Base-by-base conservation (phyloP, 495 filamentous ascomycete genomes). In the Viridothelium virens region DNA sequence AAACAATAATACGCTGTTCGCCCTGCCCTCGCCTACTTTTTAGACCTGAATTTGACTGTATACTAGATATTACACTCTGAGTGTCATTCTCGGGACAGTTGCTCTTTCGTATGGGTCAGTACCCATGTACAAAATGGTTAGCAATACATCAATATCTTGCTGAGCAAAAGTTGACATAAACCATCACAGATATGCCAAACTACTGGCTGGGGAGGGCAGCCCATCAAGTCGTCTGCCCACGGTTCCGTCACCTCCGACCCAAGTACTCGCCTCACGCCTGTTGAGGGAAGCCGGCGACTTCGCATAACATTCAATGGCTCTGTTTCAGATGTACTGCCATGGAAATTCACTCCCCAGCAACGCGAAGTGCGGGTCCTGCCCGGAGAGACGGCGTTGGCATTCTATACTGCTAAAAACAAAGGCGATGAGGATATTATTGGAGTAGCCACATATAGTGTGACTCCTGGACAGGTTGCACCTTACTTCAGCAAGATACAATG, bases 401-500 rank as follows among this genome's bases (percentile, higher is more conserved):
- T 99, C 78, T 99, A 96, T 79, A 97, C 91, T 18, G 95, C 95
- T 4, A 96, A 91, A 53, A 99, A 99, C 77, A 87, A 86, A 68
- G 88, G 89, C 71, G 83, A 87, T 50, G 81, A 88, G 39, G 94
- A 97, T 78, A 97, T 99, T 68, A 96, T 99, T 72, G 95, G 95
- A 50, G 91, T 99, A 34, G 95, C 95, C 47, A 99, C 95, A 10
- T 99, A 99, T 75, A 91, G 88, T 75, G 95, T 99, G 61, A 96
- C 91, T 11, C 95, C 95, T 9, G 93, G 85, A 12, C 95, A 97
- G 80, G 91, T 96, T 37, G 93, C 95, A 37, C 93, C 91, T 3
- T 99, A 99, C 74, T 99, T 99, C 76, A 91, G 88, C 83, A 99
- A 99, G 83, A 99, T 99, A 63, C 95, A 99, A 78, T 99, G 95